Percentiles rank a stretch among this genome's conserved stretches.
Evolutionary conservation across 306 rosid genomes (phyloP).

Genomic region (Prunus mongolica): DNA sequence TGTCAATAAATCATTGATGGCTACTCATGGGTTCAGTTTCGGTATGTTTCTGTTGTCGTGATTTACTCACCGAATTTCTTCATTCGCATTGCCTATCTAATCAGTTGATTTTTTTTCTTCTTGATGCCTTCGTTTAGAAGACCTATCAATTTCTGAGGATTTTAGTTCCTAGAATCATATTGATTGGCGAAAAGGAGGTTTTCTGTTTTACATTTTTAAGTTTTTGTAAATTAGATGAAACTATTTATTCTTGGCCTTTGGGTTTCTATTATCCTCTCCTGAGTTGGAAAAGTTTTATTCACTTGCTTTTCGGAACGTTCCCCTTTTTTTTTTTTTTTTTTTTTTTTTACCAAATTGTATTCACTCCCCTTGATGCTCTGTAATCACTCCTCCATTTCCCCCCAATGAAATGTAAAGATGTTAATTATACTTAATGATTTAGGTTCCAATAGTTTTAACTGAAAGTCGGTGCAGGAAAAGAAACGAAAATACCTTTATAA

Average conservation of each 20-base stretch:
- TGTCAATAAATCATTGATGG: conserved; percentile 73
- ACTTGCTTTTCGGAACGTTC: background rate
- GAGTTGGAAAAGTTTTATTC: background rate
- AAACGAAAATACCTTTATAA: background rate
- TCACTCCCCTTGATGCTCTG: background rate
- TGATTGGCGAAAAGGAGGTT: background rate
- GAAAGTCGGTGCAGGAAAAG: background rate
- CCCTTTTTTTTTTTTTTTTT: background rate
- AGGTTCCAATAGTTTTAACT: background rate
- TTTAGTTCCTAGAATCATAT: background rate
- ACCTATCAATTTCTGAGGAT: background rate
- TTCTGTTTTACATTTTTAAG: background rate
- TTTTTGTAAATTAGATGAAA: background rate
- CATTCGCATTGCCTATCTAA: background rate
- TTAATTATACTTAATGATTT: background rate
- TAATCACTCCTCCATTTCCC: too few species aligned
- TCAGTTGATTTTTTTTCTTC: background rate
- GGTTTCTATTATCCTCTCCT: background rate
- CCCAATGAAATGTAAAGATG: background rate
- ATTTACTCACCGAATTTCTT: background rate
- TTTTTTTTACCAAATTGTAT: background rate
- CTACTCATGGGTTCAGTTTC: conserved; percentile 65
- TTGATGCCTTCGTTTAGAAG: background rate
- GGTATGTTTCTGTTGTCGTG: conserved; percentile 31
- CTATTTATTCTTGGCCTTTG: background rate